Base-by-base conservation (phyloP, 2,329 filamentous ascomycete genomes). In the Penicillium psychrosexuale region DNA sequence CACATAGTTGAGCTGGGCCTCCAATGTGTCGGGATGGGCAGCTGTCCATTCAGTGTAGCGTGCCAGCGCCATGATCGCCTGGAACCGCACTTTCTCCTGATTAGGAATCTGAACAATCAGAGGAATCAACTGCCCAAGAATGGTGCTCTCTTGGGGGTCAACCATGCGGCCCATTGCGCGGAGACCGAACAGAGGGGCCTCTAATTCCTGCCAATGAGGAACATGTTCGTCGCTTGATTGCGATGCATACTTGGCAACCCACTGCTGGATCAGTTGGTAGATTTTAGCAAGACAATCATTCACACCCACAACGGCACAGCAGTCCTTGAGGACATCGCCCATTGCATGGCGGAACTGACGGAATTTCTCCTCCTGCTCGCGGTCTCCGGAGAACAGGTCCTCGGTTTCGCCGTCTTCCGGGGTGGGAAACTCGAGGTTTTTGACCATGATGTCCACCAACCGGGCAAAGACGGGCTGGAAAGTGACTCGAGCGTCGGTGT, bases 21-120 rank as follows among this genome's bases (percentile, higher is more conserved):
- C 89, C 8, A 99, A 80, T 43, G 93, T 96, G 55, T 97, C 91
- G 0, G 93, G 90, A 68, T 99, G 94, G 45, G 91, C 86, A 5
- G 94, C 86, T 0, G 95, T 99, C 94, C 94, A 99, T 73, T 97
- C 93, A 0, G 95, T 99, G 70, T 99, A 99, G 59, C 94, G 84
- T 36, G 91, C 94, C 22, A 99, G 83, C 3, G 95, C 92, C 91
- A 99, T 97, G 67, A 97, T 96, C 6, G 93, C 93, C 59, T 96
- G 93, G 75, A 99, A 99, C 8, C 92, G 90, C n/a, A 99, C 83
- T 78, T 97, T 99, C 75, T 97, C 91, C 67, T 99, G 94, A 67
- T 90, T 87, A 0, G 94, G 94, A 57, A 99, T 96, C 69, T 95
- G 90, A 11, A 96, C 91, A 59, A 99, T 85, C 53, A 99, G 80